Percentiles rank a stretch among this genome's conserved stretches.
Evolutionary conservation across 108 stramenopile species (phyloP).

Genomic region (Cyclotella distinguenda): DNA sequence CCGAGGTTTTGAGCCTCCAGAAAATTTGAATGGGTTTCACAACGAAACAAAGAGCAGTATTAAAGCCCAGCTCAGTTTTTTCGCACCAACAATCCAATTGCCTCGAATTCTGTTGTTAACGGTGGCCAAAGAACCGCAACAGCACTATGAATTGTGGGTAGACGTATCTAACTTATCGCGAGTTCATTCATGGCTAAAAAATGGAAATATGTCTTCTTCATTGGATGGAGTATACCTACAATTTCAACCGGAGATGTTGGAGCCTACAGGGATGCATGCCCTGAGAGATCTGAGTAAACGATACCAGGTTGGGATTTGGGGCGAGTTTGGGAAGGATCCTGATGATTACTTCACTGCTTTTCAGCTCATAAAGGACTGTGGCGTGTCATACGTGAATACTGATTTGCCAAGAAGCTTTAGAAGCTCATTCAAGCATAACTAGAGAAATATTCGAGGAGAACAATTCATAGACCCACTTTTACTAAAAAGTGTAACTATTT

Average conservation of each 20-base stretch:
- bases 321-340: constrained; percentile 56
- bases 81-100: constrained; percentile 19
- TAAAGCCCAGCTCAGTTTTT: background rate
- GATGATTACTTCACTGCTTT: constrained; percentile 61
- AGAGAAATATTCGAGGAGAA: no score
- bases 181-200: constrained; percentile 56
- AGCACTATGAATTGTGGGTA: constrained; percentile 51
- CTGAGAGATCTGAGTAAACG: constrained; percentile 44
- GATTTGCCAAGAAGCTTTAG: constrained; percentile 64
- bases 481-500: no score
- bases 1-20: constrained; percentile 8
- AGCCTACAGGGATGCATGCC: constrained; percentile 44
- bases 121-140: constrained; percentile 49
- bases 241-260: constrained; percentile 64
- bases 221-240: constrained; percentile 79
- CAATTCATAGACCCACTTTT: no score
- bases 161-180: constrained; percentile 51
- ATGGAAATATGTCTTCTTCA: constrained; percentile 32
- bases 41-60: background rate
- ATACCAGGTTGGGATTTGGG: constrained; percentile 67
- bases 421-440: no score
- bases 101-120: constrained; percentile 65
- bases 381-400: constrained; percentile 74
- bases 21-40: constrained; percentile 2
- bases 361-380: constrained; percentile 53